Evolutionary conservation across 164 flowering plant species (phyloP).

Genomic region (grape (Vitis vinifera)): DNA sequence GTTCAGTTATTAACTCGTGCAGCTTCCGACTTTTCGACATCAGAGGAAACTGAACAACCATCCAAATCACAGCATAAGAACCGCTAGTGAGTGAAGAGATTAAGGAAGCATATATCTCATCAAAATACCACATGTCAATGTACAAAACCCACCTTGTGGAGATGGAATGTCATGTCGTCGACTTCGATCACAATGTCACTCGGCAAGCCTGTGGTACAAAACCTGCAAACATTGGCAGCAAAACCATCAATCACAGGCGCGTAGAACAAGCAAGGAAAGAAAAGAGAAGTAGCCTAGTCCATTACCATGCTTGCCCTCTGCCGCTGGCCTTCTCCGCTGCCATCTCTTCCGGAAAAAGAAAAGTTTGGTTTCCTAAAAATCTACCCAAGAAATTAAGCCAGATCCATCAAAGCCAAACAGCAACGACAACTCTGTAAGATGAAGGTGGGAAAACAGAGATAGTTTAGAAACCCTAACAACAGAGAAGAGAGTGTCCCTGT

Average conservation of each 20-base stretch:
- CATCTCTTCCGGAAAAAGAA: constrained; percentile 27
- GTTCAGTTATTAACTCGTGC: constrained; percentile 54
- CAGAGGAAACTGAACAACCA: constrained; percentile 64
- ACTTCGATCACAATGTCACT: constrained; percentile 90
- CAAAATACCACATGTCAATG: not conserved
- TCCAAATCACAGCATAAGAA: not conserved
- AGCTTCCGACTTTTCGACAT: constrained; percentile 78
- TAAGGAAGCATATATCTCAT: not conserved
- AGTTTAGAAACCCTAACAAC: no score
- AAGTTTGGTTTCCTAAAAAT: not conserved
- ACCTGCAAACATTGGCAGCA: constrained; percentile 44
- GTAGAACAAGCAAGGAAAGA: not conserved
- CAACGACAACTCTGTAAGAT: no score
- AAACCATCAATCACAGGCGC: no score
- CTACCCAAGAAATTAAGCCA: not conserved
- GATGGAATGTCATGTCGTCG: constrained; percentile 81
- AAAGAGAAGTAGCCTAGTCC: not conserved
- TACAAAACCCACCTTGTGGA: constrained; percentile 63
- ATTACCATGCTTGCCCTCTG: constrained; percentile 93
- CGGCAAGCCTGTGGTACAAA: constrained; percentile 90
- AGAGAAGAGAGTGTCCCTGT: no score
- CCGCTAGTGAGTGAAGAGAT: not conserved
- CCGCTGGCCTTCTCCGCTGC: constrained; percentile 59
- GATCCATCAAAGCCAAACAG: constrained; percentile 12
- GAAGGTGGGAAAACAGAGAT: no score